Base-by-base conservation (phyloP, 179 eudicot genomes). In the Spergularia azorica region DNA sequence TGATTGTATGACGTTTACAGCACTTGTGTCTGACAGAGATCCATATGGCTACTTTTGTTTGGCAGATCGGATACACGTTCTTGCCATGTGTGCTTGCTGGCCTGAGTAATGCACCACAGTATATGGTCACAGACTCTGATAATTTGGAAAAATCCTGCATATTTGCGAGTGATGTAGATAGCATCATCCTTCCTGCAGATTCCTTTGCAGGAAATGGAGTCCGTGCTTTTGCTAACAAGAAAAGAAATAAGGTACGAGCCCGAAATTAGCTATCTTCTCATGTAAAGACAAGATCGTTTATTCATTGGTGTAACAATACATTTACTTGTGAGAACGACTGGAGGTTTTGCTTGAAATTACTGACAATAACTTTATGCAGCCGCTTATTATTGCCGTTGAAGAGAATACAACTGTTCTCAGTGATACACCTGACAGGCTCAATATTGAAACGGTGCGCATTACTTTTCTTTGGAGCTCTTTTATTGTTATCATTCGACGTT, bases 81-180 rank as follows among this genome's bases (percentile, higher is more conserved):
- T 84, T 95, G 88, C 98, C 97, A 63, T 95, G 98, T 76, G 96
- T 92, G 67, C 89, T 95, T 50, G 96, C 98, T 82, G 98, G 98
- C 79, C 87, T 95, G 20, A 93, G 93, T 76, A 88, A 85, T 78
- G 98, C 98, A 65, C 98, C 98, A 26, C 98, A 91, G 80, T 95
- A 95, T 79, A 17, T 85, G 62, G 78, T 81, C 62, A 77, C 79
- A 20, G 76, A 75, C 72, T 78, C 85, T 26, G 65, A 70, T 38
- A 74, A 78, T 58, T 67, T 73, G 58, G 85, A 80, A 63, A 85
- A 66, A 76, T 84, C 86, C 69, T 86, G 94, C 84, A 83, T 95
- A 72, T 75, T 78, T 77, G 88, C 91, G 43, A 77, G 89, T 86
- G 97, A 95, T 83, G 96, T 95, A 76, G 98, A 95, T 76, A 95